Percentiles rank a stretch among this genome's conserved stretches.
phyloP scores from a whole-genome alignment of 2,329 filamentous ascomycete species.

The Capronia epimyces region DNA sequence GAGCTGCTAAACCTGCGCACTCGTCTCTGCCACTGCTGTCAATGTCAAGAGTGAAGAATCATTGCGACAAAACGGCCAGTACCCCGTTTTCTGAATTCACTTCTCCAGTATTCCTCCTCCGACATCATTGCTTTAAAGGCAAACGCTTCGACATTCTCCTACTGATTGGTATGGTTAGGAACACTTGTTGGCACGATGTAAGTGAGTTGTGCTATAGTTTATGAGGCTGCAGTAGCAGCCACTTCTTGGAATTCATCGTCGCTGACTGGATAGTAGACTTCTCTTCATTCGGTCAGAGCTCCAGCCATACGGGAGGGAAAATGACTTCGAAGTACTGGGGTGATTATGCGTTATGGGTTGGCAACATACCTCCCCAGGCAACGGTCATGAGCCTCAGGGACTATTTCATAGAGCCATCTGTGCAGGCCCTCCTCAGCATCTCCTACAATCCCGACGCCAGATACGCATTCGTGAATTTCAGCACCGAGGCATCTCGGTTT shows the following conservation, averaged over 20 bases:
- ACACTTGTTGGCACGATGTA: no score
- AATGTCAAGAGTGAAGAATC: no score
- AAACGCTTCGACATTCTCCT: no score
- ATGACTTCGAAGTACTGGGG: slow-evolving; percentile 5
- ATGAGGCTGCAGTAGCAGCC: no score
- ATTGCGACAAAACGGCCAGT: no score
- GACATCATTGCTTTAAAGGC: no score
- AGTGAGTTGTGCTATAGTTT: no score
- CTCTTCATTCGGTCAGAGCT: neutral
- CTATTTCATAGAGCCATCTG: slow-evolving; percentile 14
- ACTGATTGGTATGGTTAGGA: no score
- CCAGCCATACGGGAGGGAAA: neutral
- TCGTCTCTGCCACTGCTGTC: no score
- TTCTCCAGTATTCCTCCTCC: no score
- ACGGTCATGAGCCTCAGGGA: slow-evolving; percentile 19
- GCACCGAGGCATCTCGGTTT: slow-evolving; percentile 6
- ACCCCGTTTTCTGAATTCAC: no score
- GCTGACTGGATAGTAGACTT: neutral
- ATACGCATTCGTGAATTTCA: slow-evolving; percentile 24
- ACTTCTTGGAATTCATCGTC: neutral
- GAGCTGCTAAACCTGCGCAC: no score
- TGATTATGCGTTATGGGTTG: slow-evolving; percentile 20
- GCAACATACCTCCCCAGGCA: slow-evolving; percentile 18
- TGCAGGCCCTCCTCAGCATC: slow-evolving; percentile 15
- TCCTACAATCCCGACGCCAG: slow-evolving; percentile 21